These are phyloP conservation scores for Pythium apleroticum DNA, from an alignment of 352 stramenopile genomes.

Conservation along the genomic window DNA sequence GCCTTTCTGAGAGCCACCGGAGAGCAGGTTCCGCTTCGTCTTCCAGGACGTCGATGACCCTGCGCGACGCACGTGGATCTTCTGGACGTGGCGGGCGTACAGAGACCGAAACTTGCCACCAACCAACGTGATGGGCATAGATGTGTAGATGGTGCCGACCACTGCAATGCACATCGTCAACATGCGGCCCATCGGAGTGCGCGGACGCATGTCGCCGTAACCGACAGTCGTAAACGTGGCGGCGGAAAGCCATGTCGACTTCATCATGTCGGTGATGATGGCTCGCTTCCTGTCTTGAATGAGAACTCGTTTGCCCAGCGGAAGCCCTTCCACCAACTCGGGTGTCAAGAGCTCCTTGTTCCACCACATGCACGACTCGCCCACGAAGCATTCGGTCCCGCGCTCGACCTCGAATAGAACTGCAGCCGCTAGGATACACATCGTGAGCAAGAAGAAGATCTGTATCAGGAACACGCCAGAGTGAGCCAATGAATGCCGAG, in stretches of 20 bases:
- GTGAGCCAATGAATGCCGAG: too few relatives aligned
- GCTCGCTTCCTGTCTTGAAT: conserved; percentile 50
- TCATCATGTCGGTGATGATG: conserved; percentile 70
- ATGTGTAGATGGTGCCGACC: conserved; percentile 63
- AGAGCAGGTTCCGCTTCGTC: conserved; percentile 35
- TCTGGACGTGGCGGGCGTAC: conserved; percentile 70
- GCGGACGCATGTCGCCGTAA: conserved; percentile 66
- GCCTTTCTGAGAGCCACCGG: not conserved
- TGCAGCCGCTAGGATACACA: conserved; percentile 59
- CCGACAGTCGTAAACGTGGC: conserved; percentile 71
- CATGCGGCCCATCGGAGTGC: conserved; percentile 62
- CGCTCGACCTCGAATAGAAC: conserved; percentile 78
- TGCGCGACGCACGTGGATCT: conserved; percentile 58
- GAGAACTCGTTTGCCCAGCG: conserved; percentile 56
- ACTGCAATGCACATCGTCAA: conserved; percentile 70
- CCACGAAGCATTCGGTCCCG: conserved; percentile 65
- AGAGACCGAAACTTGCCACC: conserved; percentile 69
- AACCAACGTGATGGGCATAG: conserved; percentile 76
- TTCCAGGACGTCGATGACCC: conserved; percentile 57
- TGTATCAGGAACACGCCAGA: conserved; percentile 16
- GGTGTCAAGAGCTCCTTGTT: conserved; percentile 52
- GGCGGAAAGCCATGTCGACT: conserved; percentile 70
- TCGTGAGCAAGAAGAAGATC: conserved; percentile 77
- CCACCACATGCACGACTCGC: conserved; percentile 58
- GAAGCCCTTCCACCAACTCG: conserved; percentile 34